phyloP scores from a whole-genome alignment of 768 basidiomycete species.

The Collybia mongolica region DNA sequence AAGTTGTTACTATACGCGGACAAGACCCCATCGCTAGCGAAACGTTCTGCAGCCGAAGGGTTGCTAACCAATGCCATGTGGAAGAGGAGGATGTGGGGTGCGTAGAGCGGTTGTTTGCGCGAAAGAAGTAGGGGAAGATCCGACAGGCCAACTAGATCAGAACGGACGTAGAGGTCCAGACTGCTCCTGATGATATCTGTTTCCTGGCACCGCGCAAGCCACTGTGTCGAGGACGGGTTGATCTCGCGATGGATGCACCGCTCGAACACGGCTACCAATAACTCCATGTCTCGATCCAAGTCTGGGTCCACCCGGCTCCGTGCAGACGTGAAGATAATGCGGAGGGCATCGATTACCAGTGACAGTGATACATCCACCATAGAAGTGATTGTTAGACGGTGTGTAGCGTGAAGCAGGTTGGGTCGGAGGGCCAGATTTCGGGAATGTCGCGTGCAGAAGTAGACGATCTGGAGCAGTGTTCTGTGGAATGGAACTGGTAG shows the following conservation, averaged over 20 bases:
- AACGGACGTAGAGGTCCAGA: slow-evolving; percentile 67
- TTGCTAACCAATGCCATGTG: slow-evolving; percentile 83
- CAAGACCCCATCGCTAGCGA: slow-evolving; percentile 82
- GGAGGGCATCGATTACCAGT: slow-evolving; percentile 67
- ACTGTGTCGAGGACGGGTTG: slow-evolving; percentile 64
- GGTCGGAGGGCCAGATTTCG: slow-evolving; percentile 46
- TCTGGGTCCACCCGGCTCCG: slow-evolving; percentile 55
- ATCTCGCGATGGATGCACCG: slow-evolving; percentile 73
- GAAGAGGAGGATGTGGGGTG: slow-evolving; percentile 79
- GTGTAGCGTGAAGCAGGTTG: slow-evolving; percentile 56
- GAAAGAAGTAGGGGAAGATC: slow-evolving; percentile 62
- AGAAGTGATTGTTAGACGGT: slow-evolving; percentile 55
- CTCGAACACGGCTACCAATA: slow-evolving; percentile 80
- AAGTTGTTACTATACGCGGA: slow-evolving; percentile 82
- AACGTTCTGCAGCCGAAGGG: slow-evolving; percentile 75
- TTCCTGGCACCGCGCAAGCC: slow-evolving; percentile 82
- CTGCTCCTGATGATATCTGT: slow-evolving; percentile 75
- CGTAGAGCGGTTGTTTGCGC: slow-evolving; percentile 67
- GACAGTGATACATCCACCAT: slow-evolving; percentile 62
- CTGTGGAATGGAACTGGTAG: slow-evolving; percentile 74
- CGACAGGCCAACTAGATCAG: slow-evolving; percentile 69
- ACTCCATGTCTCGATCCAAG: slow-evolving; percentile 78
- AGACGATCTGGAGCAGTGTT: slow-evolving; percentile 75
- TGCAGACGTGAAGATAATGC: slow-evolving; percentile 65
- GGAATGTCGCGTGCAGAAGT: slow-evolving; percentile 70